Evolutionary conservation across 306 rosid species (phyloP).

Genomic region (Prunus mongolica): DNA sequence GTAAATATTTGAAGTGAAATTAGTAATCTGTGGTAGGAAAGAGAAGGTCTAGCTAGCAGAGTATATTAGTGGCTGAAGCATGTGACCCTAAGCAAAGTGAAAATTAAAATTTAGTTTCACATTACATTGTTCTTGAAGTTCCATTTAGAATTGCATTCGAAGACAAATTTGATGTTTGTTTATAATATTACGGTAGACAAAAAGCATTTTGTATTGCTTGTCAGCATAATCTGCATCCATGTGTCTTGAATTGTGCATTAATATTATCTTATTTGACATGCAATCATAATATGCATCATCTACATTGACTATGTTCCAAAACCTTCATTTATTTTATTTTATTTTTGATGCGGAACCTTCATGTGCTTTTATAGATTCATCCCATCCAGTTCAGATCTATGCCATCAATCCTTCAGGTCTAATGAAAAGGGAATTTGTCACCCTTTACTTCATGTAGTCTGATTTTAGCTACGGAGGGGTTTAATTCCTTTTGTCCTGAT

Average conservation of each 20-base stretch:
- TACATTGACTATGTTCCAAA: not conserved
- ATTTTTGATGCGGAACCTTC: not conserved
- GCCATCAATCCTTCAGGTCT: not conserved
- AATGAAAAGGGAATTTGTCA: not conserved
- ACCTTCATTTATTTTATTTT: no score
- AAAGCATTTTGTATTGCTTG: not conserved
- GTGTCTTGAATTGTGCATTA: not conserved
- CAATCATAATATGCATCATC: not conserved
- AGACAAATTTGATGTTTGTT: not conserved
- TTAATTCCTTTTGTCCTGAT: no score
- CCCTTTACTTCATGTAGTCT: no score
- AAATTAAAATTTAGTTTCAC: not conserved
- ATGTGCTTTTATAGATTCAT: not conserved
- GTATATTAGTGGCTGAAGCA: not conserved
- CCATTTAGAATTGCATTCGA: not conserved
- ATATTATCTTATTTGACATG: not conserved
- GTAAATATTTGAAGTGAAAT: not conserved
- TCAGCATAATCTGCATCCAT: not conserved
- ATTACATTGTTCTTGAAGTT: conserved; percentile 9
- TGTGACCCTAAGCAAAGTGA: not conserved
- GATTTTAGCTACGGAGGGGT: no score
- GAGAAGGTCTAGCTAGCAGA: not conserved
- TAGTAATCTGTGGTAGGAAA: not conserved
- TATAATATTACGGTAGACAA: not conserved
- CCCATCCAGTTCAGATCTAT: not conserved